A percentile compares a stretch with the other conserved stretches of the same genome.
Conservation (phyloP, 495 filamentous ascomycete species). For the Apiosordaria backusii region DNA sequence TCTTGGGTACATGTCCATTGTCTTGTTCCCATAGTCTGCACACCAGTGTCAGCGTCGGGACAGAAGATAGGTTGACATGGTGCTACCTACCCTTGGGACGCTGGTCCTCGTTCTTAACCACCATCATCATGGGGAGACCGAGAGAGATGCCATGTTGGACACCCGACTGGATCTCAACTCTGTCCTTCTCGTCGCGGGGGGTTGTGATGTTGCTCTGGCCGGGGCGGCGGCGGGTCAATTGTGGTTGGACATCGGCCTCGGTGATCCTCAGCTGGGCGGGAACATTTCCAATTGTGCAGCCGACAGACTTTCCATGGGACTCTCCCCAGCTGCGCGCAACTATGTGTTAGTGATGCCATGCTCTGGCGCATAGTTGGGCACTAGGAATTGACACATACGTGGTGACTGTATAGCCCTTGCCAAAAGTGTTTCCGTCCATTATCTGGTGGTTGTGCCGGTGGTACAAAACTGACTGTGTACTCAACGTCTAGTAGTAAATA, state of each 20-base stretch:
- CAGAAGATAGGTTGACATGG: background rate
- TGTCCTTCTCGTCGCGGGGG: conserved; percentile 88
- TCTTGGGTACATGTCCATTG: conserved; percentile 88
- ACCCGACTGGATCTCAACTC: conserved; percentile 88
- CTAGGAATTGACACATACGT: conserved; percentile 56
- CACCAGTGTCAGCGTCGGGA: conserved; percentile 2
- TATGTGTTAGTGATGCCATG: conserved; percentile 12
- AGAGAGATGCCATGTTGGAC: conserved; percentile 90
- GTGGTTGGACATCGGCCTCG: conserved; percentile 89
- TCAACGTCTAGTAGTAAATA: background rate
- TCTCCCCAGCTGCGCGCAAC: conserved; percentile 67
- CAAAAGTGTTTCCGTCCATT: conserved; percentile 81
- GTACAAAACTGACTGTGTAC: background rate
- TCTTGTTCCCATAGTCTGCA: conserved; percentile 78
- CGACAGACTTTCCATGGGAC: conserved; percentile 86
- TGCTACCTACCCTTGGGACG: conserved; percentile 59
- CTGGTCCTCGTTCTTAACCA: conserved; percentile 90
- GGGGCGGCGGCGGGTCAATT: conserved; percentile 86
- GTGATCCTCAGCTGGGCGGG: conserved; percentile 87
- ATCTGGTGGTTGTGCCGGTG: background rate
- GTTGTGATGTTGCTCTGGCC: conserved; percentile 90
- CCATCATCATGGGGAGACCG: conserved; percentile 85
- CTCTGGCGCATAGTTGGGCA: background rate
- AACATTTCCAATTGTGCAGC: conserved; percentile 82
- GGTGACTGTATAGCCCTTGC: conserved; percentile 76